Percentiles rank a stretch among this genome's conserved stretches.
phyloP scores from a whole-genome alignment of 768 basidiomycete genomes.

The Xerocomellus intermedius region DNA sequence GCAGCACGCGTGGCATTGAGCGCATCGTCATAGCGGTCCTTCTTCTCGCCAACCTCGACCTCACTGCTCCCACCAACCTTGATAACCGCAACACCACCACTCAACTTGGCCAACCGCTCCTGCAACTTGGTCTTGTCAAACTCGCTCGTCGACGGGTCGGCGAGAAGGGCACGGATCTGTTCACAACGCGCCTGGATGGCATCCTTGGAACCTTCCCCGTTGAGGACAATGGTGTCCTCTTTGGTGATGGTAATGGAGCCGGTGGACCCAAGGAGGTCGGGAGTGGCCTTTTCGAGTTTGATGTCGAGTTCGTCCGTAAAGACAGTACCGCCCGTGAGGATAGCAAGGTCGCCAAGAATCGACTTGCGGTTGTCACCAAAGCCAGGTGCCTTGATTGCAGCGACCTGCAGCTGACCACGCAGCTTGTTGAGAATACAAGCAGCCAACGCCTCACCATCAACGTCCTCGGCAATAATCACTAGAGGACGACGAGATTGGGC shows the following conservation, averaged over 20 bases:
- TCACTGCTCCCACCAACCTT: conserved; percentile 93
- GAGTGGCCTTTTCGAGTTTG: conserved; percentile 85
- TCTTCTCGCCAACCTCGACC: conserved; percentile 99
- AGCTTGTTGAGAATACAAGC: conserved; percentile 99
- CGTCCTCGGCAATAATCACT: conserved; percentile 94
- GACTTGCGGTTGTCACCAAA: conserved; percentile 99
- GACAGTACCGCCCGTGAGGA: conserved; percentile 95
- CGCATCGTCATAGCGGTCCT: conserved; percentile 97
- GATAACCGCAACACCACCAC: conserved; percentile 97
- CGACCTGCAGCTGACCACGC: conserved; percentile 92
- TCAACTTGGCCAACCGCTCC: conserved; percentile 93
- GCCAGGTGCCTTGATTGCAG: conserved; percentile 93
- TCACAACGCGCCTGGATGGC: conserved; percentile 72
- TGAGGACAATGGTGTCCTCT: conserved; percentile 85
- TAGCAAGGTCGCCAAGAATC: conserved; percentile 93
- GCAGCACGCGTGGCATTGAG: conserved; percentile 98
- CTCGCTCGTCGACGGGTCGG: background rate
- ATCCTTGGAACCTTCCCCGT: too few species aligned
- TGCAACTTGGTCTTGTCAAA: conserved; percentile 94
- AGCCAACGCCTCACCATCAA: conserved; percentile 96
- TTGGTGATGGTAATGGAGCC: conserved; percentile 52
- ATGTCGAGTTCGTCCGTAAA: conserved; percentile 96
- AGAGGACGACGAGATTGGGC: conserved; percentile 83
- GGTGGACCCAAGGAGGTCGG: conserved; percentile 1
- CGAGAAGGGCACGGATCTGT: conserved; percentile 64